Conservation (phyloP, 208 protist species). For the Acanthamoeba rhysodes region DNA sequence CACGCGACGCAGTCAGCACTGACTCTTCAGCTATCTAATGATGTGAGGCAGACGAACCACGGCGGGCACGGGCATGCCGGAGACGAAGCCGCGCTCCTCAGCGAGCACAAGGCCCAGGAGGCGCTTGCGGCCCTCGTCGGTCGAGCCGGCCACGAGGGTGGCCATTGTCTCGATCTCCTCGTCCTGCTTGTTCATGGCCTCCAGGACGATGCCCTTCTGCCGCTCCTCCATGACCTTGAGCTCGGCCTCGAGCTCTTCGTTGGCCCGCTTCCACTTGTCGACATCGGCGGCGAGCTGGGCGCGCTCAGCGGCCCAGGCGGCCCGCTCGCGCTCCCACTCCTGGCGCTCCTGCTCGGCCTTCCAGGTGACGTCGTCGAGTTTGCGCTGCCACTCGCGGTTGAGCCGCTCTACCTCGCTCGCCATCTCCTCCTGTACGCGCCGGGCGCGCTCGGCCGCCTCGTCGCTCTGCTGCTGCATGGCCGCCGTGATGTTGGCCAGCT, state of each 20-base stretch:
- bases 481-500: neutral
- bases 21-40: neutral
- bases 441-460: neutral
- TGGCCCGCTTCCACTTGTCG: neutral
- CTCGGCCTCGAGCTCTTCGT: constrained; percentile 55
- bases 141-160: constrained; percentile 44
- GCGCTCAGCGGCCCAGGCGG: constrained; percentile 10
- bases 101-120: constrained; percentile 47
- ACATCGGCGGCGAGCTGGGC: neutral
- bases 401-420: neutral
- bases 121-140: constrained; percentile 55
- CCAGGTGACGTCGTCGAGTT: constrained; percentile 22
- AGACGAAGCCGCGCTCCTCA: constrained; percentile 63
- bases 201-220: constrained; percentile 20
- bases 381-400: constrained; percentile 36
- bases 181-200: constrained; percentile 63
- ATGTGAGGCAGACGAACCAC: neutral
- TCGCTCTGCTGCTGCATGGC: constrained; percentile 53
- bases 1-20: no score
- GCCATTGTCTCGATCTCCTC: constrained; percentile 62
- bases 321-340: constrained; percentile 39
- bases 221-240: constrained; percentile 66
- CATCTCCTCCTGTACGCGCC: neutral
- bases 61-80: constrained; percentile 51
- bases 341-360: constrained; percentile 28